These are phyloP conservation scores for Helianthus tuberosus DNA, from an alignment of 129 eudicot species.

Conservation along the genomic window DNA sequence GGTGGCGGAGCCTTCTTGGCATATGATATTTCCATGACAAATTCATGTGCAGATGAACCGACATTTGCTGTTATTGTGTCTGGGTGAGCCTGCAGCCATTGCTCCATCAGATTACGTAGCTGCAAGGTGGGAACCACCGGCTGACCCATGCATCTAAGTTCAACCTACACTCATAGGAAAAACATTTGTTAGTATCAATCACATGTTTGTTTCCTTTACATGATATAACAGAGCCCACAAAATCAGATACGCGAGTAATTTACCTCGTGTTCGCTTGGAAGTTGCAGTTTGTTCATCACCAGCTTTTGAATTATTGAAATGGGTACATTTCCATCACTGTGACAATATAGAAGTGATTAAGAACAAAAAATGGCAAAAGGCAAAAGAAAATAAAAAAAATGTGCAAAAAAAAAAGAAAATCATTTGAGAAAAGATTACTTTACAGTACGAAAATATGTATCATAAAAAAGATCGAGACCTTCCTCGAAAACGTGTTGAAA, in stretches of 20 bases:
- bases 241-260: constrained; percentile 2
- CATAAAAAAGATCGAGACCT: not conserved
- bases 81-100: constrained; percentile 70
- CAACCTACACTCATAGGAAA: constrained; percentile 50
- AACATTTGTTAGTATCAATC: not conserved
- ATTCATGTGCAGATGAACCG: constrained; percentile 86
- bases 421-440: not conserved
- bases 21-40: constrained; percentile 72
- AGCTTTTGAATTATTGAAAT: constrained; percentile 77
- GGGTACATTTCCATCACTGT: constrained; percentile 80
- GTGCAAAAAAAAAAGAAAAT: not conserved
- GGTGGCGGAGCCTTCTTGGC: constrained; percentile 36
- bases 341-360: constrained; percentile 13
- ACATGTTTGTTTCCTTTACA: constrained; percentile 1
- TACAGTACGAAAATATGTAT: not conserved
- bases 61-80: constrained; percentile 54
- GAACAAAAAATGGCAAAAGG: not conserved
- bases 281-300: constrained; percentile 71
- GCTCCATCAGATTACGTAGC: constrained; percentile 58
- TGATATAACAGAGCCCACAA: not conserved
- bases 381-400: not conserved
- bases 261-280: constrained; percentile 85
- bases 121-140: constrained; percentile 60
- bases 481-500: not conserved
- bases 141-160: constrained; percentile 77